Conservation (phyloP, 1,284 basidiomycete species). For the Volvariella surrecta region DNA sequence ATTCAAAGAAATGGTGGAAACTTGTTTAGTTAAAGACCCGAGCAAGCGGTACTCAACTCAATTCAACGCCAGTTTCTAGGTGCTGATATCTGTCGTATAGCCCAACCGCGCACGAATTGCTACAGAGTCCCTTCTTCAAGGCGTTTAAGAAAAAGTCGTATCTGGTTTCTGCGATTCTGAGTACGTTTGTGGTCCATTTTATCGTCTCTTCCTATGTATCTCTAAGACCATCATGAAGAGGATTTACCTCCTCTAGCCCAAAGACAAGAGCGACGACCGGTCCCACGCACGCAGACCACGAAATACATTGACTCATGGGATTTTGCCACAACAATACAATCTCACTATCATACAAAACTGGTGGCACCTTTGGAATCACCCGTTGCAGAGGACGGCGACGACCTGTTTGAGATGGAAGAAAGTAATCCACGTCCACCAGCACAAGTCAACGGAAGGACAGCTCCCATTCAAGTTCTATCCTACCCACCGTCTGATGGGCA, state of each 20-base stretch:
- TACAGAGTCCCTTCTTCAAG: conserved; percentile 76
- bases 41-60: conserved; percentile 41
- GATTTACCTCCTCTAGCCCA: conserved; percentile 61
- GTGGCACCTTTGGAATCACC: conserved; percentile 8
- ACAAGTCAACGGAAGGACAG: too few relatives aligned
- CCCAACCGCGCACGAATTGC: conserved; percentile 71
- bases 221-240: conserved; percentile 20
- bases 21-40: conserved; percentile 81
- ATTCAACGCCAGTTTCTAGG: neutral
- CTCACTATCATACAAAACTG: conserved; percentile 21
- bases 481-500: too few relatives aligned
- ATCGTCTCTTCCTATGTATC: neutral
- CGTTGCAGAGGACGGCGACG: conserved; percentile 7
- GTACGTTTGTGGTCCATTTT: conserved; percentile 26
- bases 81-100: conserved; percentile 22
- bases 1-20: conserved; percentile 75
- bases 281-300: conserved; percentile 30
- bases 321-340: conserved; percentile 38
- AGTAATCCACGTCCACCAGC: neutral
- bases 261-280: conserved; percentile 57
- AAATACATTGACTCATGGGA: conserved; percentile 62
- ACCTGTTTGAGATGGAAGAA: conserved; percentile 20
- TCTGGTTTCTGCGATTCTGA: conserved; percentile 69
- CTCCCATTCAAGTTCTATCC: too few relatives aligned
- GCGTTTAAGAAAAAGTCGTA: conserved; percentile 66